Evolutionary conservation across 108 stramenopile species (phyloP).

Genomic region (Stephanodiscus minutulus): DNA sequence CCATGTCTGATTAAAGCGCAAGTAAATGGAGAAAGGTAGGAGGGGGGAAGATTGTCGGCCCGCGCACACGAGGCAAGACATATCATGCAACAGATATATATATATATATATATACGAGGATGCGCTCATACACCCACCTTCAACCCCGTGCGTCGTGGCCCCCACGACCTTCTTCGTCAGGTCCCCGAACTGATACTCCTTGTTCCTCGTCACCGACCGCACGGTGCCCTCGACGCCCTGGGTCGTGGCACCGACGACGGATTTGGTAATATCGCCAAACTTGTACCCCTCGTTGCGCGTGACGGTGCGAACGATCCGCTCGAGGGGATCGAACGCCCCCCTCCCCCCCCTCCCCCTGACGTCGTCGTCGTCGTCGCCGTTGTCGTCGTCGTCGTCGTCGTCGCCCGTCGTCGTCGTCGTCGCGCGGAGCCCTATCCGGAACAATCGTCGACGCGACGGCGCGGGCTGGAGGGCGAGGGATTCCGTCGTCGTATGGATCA

Average conservation of each 20-base stretch:
- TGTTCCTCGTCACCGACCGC: conserved; percentile 18
- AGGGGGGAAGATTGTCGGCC: neutral
- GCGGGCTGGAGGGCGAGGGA: too few species aligned
- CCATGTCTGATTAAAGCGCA: conserved; percentile 4
- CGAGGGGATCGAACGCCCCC: conserved; percentile 14
- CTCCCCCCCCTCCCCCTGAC: conserved; percentile 4
- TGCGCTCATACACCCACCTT: neutral
- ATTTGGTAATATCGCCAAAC: conserved; percentile 35
- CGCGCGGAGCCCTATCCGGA: neutral
- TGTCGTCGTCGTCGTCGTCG: conserved; percentile 14
- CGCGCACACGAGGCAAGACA: too few species aligned
- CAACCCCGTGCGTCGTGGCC: conserved; percentile 6
- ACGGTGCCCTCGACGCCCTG: conserved; percentile 19
- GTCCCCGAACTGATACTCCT: conserved; percentile 42
- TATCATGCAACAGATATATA: too few species aligned
- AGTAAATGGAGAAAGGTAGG: neutral
- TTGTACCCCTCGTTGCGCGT: conserved; percentile 26
- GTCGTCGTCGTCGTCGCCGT: conserved; percentile 2
- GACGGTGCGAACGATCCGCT: conserved; percentile 29
- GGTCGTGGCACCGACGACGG: conserved; percentile 15
- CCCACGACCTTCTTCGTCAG: conserved; percentile 24
- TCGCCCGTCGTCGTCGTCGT: too few species aligned
- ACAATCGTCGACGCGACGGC: conserved; percentile 7
- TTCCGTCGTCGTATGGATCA: too few species aligned
- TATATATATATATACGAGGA: too few species aligned